Percentiles rank a stretch among this genome's conserved stretches.
Conservation (phyloP, 179 eudicot species). For the Beta lomatogona region DNA sequence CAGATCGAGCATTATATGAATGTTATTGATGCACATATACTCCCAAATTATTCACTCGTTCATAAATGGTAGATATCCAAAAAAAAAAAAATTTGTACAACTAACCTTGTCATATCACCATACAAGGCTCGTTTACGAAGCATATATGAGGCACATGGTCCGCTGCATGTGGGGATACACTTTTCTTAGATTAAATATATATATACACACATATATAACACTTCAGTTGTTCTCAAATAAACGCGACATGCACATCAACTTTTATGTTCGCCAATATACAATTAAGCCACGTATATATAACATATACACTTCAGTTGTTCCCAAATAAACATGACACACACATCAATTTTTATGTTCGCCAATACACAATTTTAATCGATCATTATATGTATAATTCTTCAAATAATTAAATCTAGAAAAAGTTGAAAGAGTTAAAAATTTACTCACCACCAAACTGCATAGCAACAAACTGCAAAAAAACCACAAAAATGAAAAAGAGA, state of each 20-base stretch:
- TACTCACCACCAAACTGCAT: conserved; percentile 51
- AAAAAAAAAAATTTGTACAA: neutral
- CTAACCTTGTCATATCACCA: conserved; percentile 80
- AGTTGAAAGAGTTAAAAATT: neutral
- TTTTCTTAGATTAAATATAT: neutral
- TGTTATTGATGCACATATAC: neutral
- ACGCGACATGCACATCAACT: too few relatives aligned
- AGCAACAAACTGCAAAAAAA: conserved; percentile 72
- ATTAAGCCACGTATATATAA: too few relatives aligned
- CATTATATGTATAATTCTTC: too few relatives aligned
- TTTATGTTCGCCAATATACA: too few relatives aligned
- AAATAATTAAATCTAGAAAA: neutral
- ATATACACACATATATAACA: too few relatives aligned
- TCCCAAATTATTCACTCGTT: neutral
- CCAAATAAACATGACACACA: too few relatives aligned
- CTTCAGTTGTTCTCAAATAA: too few relatives aligned
- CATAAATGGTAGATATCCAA: neutral
- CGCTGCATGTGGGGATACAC: conserved; percentile 39
- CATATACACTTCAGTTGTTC: too few relatives aligned
- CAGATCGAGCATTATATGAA: neutral
- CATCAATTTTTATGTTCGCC: too few relatives aligned
- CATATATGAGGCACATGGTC: conserved; percentile 81
- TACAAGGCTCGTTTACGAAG: conserved; percentile 82
- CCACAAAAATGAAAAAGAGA: too few relatives aligned
- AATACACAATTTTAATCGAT: too few relatives aligned